Percentiles rank a stretch among this genome's conserved stretches.
Evolutionary conservation across 2,329 filamentous ascomycete genomes (phyloP).

Genomic region (Calonectria honghensis): DNA sequence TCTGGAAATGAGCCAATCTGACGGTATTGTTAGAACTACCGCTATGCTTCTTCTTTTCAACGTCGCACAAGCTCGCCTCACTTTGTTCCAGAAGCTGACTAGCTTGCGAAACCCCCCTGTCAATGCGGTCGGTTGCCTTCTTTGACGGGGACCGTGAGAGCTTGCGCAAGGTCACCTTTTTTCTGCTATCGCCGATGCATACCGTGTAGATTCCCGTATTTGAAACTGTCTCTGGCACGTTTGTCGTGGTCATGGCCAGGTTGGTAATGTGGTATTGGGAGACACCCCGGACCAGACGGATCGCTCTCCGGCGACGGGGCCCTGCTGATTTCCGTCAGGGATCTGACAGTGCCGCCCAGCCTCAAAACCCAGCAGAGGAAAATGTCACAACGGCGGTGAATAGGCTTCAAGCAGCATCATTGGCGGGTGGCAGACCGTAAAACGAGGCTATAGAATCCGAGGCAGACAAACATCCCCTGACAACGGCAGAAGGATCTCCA

Average conservation of each 20-base stretch:
- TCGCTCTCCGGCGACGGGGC: slow-evolving; percentile 14
- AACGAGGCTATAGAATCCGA: slow-evolving; percentile 39
- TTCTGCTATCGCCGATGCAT: not conserved
- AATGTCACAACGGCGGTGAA: slow-evolving; percentile 33
- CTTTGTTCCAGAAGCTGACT: slow-evolving; percentile 33
- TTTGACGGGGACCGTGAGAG: slow-evolving; percentile 6
- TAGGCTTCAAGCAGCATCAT: not conserved
- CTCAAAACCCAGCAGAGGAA: slow-evolving; percentile 22
- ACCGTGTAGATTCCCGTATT: slow-evolving; percentile 6
- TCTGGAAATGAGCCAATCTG: slow-evolving; percentile 44
- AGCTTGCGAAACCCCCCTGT: slow-evolving; percentile 12
- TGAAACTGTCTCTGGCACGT: slow-evolving; percentile 19
- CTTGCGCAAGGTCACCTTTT: not conserved
- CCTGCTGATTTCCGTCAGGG: slow-evolving; percentile 16
- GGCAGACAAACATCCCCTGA: slow-evolving; percentile 28
- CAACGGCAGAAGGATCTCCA: slow-evolving; percentile 36
- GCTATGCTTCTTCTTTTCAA: slow-evolving; percentile 9
- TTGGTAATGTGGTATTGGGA: slow-evolving; percentile 19
- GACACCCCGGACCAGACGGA: slow-evolving; percentile 22
- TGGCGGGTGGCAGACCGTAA: slow-evolving; percentile 14
- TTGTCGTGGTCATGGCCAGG: slow-evolving; percentile 27
- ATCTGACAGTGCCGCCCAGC: slow-evolving; percentile 31
- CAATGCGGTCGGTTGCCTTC: not conserved
- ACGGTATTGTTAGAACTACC: slow-evolving; percentile 33
- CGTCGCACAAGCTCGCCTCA: slow-evolving; percentile 20